phyloP scores from a whole-genome alignment of 208 protist species.

The Trichomonas tenax region DNA sequence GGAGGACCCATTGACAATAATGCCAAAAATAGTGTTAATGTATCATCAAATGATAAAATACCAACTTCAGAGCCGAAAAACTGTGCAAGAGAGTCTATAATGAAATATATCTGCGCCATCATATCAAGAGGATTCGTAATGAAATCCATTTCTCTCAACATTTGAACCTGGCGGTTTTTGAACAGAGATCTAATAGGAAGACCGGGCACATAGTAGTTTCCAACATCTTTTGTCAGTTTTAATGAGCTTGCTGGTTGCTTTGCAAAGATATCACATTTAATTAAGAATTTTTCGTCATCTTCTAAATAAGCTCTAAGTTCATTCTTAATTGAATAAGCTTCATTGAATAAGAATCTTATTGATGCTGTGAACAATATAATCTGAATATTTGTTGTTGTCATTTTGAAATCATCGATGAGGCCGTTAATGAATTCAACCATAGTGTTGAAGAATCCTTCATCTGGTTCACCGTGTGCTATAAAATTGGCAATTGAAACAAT shows the following conservation, averaged over 20 bases:
- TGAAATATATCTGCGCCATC: neutral
- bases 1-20: neutral
- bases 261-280: neutral
- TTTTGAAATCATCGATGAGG: neutral
- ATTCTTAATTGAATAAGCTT: neutral
- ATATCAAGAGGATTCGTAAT: neutral
- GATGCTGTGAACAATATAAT: neutral
- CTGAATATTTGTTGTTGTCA: neutral
- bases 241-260: neutral
- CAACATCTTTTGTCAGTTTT: neutral
- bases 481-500: neutral
- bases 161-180: neutral
- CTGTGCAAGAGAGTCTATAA: neutral
- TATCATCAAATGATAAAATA: neutral
- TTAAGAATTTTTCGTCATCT: neutral
- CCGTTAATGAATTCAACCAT: neutral
- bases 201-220: neutral
- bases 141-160: neutral
- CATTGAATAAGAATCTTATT: neutral
- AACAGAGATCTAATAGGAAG: neutral
- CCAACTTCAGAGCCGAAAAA: neutral
- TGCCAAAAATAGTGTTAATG: neutral
- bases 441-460: neutral
- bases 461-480: neutral
- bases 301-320: neutral